Evolutionary conservation across 768 basidiomycete species (phyloP), one percentile per base, ranked within the genome.

Genomic region (Tubosaeta sp.): DNA sequence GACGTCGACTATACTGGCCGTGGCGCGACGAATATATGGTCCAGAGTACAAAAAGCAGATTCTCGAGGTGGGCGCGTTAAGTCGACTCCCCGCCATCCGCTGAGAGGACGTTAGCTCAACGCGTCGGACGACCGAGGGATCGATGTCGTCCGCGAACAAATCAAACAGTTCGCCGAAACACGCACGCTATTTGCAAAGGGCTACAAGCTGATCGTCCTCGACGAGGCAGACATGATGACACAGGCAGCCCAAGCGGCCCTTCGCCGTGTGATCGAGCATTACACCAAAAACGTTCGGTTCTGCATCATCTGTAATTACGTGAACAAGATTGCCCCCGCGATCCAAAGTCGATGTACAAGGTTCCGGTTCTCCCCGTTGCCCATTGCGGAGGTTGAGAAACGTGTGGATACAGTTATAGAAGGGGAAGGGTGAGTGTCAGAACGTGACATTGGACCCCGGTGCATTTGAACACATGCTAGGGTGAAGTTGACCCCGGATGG

Each of bases 191-290:
- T 85, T 65, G 83, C 92, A 12, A 94, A 94, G 63, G 92, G 92
- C 16, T 98, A 86, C 81, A 99, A 98, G 65, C 85, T 99, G 66
- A 95, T 99, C 70, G 85, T 99, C 55, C 83, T 99, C 32, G 97
- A 99, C 60, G 97, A 99, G 71, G 97, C 97, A n/a, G 97, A 99
- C 76, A 97, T 97, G 95, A 99, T 99, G 97, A 99, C 97, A 0
- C 87, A 93, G 57, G 88, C 91, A 51, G 97, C 97, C 1, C 97
- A 99, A 66, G 91, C 95, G 4, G 97, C 97, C 25, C 81, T 99
- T 29, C 88, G 97, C 27, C 88, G 97, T 62, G 88, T 98, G 33
- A 97, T 99, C 59, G 97, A 99, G 70, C 95, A 97, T 59, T 98
- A 97, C 70, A 99, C 97, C 17, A 92, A 88, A 72, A 98, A 98